Conservation (phyloP, 2,329 filamentous ascomycete genomes). For the Botrytis medusae region DNA sequence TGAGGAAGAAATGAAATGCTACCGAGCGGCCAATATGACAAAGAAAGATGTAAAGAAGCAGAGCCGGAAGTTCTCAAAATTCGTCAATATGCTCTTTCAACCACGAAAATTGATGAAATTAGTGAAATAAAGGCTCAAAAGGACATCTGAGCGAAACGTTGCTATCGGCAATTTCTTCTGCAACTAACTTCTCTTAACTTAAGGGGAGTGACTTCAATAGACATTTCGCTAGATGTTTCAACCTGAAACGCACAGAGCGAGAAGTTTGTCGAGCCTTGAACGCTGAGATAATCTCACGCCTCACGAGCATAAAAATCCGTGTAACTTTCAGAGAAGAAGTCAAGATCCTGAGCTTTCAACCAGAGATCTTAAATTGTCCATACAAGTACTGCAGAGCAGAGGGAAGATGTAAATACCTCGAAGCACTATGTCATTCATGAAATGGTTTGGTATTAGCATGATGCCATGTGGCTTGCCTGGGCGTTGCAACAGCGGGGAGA, state of each 20-base stretch:
- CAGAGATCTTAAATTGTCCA: neutral
- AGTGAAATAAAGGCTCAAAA: neutral
- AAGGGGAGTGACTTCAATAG: neutral
- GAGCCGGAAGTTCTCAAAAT: neutral
- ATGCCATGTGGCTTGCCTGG: no score
- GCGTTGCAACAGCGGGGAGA: no score
- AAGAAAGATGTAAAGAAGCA: neutral
- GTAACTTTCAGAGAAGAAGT: neutral
- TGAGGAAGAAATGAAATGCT: neutral
- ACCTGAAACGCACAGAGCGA: neutral
- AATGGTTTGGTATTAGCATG: no score
- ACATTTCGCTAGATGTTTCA: neutral
- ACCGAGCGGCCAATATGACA: neutral
- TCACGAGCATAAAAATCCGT: no score
- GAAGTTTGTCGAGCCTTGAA: neutral
- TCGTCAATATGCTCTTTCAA: fast-evolving
- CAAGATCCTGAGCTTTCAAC: neutral
- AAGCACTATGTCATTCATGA: no score
- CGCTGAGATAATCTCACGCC: neutral
- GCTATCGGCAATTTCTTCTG: neutral
- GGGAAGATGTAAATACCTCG: no score
- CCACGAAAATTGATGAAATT: neutral
- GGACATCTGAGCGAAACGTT: neutral
- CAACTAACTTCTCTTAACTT: neutral
- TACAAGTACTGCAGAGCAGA: no score